A percentile compares a stretch with the other conserved stretches of the same genome.
Conservation (phyloP, 176 grass and related monocot genomes). For the Canna indica region DNA sequence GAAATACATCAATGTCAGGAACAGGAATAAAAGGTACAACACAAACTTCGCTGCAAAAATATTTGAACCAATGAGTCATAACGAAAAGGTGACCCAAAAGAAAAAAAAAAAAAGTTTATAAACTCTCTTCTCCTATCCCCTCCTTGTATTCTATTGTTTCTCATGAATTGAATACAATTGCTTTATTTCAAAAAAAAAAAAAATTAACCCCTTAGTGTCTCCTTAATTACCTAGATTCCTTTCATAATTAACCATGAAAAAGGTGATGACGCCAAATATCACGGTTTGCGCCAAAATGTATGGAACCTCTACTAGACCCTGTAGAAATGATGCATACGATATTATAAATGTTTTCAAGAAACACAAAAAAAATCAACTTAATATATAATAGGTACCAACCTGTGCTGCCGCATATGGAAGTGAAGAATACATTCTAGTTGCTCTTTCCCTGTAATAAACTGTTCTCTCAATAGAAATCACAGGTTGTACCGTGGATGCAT, state of each 20-base stretch:
- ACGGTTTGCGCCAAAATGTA: slow-evolving; percentile 50
- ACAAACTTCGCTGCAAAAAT: slow-evolving; percentile 51
- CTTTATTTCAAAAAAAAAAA: too few species aligned
- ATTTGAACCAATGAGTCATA: background rate
- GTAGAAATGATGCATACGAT: slow-evolving; percentile 14
- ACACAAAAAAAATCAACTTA: slow-evolving; percentile 8
- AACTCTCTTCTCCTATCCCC: background rate
- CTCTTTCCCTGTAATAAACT: slow-evolving; percentile 59
- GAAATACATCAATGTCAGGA: slow-evolving; percentile 74
- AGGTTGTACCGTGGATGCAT: slow-evolving; percentile 54
- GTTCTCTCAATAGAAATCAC: slow-evolving; percentile 64
- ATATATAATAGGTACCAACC: slow-evolving; percentile 23
- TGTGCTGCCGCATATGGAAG: slow-evolving; percentile 73
- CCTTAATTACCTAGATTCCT: slow-evolving; percentile 33
- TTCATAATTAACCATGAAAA: slow-evolving; percentile 81
- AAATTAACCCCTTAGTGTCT: too few species aligned
- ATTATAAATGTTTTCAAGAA: background rate
- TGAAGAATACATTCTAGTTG: slow-evolving; percentile 57
- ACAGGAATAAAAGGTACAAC: slow-evolving; percentile 52
- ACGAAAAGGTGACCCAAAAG: background rate
- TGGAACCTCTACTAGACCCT: slow-evolving; percentile 73
- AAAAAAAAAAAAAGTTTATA: background rate
- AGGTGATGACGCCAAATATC: slow-evolving; percentile 65
- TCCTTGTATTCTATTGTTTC: too few species aligned
- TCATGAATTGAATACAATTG: too few species aligned